Base-by-base conservation (phyloP, 345 rosid genomes). In the Crucihimalaya himalaica region DNA sequence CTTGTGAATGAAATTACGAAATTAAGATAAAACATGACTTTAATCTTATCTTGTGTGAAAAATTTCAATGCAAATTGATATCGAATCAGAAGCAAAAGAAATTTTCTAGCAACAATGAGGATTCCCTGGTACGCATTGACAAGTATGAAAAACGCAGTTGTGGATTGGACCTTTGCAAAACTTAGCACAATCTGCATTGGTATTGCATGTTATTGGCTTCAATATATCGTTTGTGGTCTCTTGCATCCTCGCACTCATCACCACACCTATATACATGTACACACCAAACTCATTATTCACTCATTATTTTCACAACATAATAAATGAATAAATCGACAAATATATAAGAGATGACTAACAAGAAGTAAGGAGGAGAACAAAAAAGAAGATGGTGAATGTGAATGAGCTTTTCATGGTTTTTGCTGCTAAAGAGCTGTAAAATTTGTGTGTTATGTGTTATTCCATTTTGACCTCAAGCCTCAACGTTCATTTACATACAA, bases 161-260 rank as follows among this genome's bases (percentile, higher is more conserved):
- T 27, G 76, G 23, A 72, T 40, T 37, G 43, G 69, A 29, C 76
- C 76, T 72, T 52, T 51, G 62, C 69, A 72, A 27, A 4, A 72
- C 63, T 52, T 63, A 15, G 70, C 43, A 72, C 76, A 63, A 63
- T 72, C 70, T 72, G 23, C 12, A 63, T 72, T 13, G 45, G 63
- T 72, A 0, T 72, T 63, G 76, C 76, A 63, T 72, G 76, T 63
- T 63, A 72, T 63, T 27, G 70, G 75, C 31, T 37, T 63, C 70
- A 63, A 10, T 40, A 4, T 15, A 9, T 8, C 25, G 3, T 53
- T 29, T 62, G 43, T 54, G 46, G 23, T 42, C 63, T 39, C 70
- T 28, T 63, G 70, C 32, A 52, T 52, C 67, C 75, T 71, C 13
- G 62, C 63, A 28, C 69, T 37, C 76, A 63, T 72, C 45, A 72